Conservation (phyloP, 2,329 filamentous ascomycete genomes). For the Pestalotiopsis sp. region DNA sequence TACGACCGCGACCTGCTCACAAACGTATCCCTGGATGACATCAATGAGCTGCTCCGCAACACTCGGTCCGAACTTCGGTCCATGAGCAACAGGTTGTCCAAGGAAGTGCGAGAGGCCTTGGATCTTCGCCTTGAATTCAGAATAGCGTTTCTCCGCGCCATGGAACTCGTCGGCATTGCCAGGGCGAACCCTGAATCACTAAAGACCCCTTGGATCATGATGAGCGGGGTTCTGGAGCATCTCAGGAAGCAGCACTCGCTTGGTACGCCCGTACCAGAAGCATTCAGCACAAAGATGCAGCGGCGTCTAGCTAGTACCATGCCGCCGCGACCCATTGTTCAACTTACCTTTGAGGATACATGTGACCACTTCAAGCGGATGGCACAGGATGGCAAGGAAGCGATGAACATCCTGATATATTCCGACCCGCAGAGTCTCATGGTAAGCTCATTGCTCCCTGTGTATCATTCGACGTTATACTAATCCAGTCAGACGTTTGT, state of each 20-base stretch:
- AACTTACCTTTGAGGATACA: constrained; percentile 73
- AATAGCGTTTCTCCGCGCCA: constrained; percentile 60
- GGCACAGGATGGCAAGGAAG: constrained; percentile 72
- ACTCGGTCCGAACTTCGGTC: constrained; percentile 40
- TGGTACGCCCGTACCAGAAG: constrained; percentile 68
- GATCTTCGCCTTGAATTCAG: constrained; percentile 68
- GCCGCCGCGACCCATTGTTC: constrained; percentile 86
- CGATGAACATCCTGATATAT: constrained; percentile 69
- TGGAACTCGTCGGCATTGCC: constrained; percentile 50
- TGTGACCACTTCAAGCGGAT: constrained; percentile 70
- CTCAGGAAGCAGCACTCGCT: constrained; percentile 65
- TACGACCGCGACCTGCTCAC: constrained; percentile 81
- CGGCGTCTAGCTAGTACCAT: constrained; percentile 91
- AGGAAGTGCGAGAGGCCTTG: constrained; percentile 57
- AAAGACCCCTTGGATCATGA: constrained; percentile 54
- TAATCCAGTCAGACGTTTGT: constrained; percentile 65
- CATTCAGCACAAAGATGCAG: constrained; percentile 90
- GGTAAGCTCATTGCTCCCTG: constrained; percentile 48
- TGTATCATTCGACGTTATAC: neutral
- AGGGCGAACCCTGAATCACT: constrained; percentile 46
- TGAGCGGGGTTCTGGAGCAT: constrained; percentile 51
- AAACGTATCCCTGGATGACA: constrained; percentile 58
- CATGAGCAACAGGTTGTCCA: constrained; percentile 24
- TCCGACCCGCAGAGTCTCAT: constrained; percentile 69
- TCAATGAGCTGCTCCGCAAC: constrained; percentile 54